Evolutionary conservation across 2,329 filamentous ascomycete species (phyloP).

Genomic region (Pyrenophora teres): DNA sequence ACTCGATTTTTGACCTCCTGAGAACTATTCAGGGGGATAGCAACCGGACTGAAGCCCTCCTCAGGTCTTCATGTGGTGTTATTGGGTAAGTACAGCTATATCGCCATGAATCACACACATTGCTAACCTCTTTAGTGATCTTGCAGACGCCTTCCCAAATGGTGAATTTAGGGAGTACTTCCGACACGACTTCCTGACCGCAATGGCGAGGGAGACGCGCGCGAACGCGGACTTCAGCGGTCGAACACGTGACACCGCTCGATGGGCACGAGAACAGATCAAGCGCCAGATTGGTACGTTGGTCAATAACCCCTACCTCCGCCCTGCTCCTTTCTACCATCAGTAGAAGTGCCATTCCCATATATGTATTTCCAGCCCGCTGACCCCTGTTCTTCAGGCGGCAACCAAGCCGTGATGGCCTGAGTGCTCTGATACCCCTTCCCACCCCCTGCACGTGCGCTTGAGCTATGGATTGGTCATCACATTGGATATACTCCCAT

Average conservation of each 20-base stretch:
- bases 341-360: not conserved
- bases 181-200: conserved; percentile 87
- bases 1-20: conserved; percentile 85
- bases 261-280: conserved; percentile 96
- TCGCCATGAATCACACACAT: conserved; percentile 5
- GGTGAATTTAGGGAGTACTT: conserved; percentile 84
- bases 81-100: conserved; percentile 72
- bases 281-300: conserved; percentile 74
- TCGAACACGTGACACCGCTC: conserved; percentile 90
- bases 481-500: conserved; percentile 20
- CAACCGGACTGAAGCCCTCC: conserved; percentile 87
- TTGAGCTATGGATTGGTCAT: conserved; percentile 20
- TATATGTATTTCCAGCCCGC: conserved; percentile 26
- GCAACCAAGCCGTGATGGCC: conserved; percentile 44
- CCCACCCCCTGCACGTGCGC: conserved; percentile 17
- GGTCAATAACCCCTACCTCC: conserved; percentile 15
- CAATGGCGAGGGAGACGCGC: conserved; percentile 89
- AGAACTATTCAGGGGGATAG: conserved; percentile 78
- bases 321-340: conserved; percentile 2
- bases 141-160: conserved; percentile 90
- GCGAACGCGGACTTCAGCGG: conserved; percentile 82
- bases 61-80: conserved; percentile 95
- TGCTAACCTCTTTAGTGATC: conserved; percentile 67
- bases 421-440: conserved; percentile 26
- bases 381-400: conserved; percentile 36